Evolutionary conservation across 495 filamentous ascomycete genomes (phyloP).

Genomic region (Podospora pseudoanserina): DNA sequence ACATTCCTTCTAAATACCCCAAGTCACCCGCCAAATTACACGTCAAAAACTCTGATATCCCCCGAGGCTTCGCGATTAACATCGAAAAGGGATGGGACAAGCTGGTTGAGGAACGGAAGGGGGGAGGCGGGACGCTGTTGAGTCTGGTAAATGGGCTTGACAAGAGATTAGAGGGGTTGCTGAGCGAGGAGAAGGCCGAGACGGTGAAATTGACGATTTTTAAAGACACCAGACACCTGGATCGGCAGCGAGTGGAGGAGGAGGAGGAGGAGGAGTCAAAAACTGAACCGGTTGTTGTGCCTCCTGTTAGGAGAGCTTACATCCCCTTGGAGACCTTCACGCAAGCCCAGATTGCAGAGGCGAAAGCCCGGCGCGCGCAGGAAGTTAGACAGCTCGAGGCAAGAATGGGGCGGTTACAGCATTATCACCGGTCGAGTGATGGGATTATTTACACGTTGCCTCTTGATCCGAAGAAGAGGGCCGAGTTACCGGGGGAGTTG

Average conservation of each 20-base stretch:
- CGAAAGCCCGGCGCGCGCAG: constrained; percentile 58
- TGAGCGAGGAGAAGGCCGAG: constrained; percentile 68
- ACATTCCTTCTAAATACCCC: constrained; percentile 64
- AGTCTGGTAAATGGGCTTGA: constrained; percentile 69
- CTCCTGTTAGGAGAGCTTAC: constrained; percentile 28
- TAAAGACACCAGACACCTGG: constrained; percentile 46
- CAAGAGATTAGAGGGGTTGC: constrained; percentile 65
- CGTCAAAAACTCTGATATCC: constrained; percentile 74
- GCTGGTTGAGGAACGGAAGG: constrained; percentile 55
- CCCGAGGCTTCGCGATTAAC: constrained; percentile 75
- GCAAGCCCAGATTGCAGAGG: constrained; percentile 54
- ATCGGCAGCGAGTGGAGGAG: constrained; percentile 5
- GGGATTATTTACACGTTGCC: constrained; percentile 69
- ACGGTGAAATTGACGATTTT: constrained; percentile 77
- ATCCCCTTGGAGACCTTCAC: constrained; percentile 47
- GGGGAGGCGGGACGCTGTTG: constrained; percentile 44
- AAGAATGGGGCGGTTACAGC: constrained; percentile 63
- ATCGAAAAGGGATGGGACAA: constrained; percentile 73
- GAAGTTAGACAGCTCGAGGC: constrained; percentile 76
- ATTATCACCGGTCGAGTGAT: constrained; percentile 69
- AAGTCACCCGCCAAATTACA: constrained; percentile 52
- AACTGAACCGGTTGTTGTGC: constrained; percentile 43
- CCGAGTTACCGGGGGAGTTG: constrained; percentile 59
- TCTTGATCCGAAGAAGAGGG: constrained; percentile 61
- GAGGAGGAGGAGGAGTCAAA: constrained; percentile 30